A percentile compares a stretch with the other conserved stretches of the same genome.
These are phyloP conservation scores for Anethum foeniculum DNA, from an alignment of 140 eudicot species.

Conservation along the genomic window DNA sequence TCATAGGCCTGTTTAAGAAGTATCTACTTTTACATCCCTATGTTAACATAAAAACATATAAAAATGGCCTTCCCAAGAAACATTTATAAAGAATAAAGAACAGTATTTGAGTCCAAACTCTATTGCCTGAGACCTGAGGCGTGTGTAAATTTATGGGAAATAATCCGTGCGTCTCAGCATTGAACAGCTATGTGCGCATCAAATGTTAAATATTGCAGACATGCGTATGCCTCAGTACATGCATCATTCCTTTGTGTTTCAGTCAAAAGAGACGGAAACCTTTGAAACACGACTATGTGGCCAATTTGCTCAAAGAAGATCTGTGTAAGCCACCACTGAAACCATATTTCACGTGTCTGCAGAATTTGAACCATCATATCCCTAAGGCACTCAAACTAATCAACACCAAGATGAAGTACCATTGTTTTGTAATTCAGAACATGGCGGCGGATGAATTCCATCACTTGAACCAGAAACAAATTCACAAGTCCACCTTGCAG, in stretches of 20 bases:
- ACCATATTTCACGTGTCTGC: background rate
- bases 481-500: constrained; percentile 64
- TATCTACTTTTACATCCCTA: background rate
- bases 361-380: background rate
- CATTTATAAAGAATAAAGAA: background rate
- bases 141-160: background rate
- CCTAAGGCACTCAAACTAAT: background rate
- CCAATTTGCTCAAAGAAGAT: background rate
- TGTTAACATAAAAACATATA: background rate
- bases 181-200: background rate
- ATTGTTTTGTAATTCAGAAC: constrained; percentile 52
- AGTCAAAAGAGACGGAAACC: background rate
- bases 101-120: background rate
- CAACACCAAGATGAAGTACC: constrained; percentile 34
- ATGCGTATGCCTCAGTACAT: background rate
- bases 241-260: background rate
- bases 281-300: background rate
- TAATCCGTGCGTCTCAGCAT: background rate
- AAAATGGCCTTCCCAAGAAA: background rate
- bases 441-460: constrained; percentile 61
- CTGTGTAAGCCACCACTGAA: background rate
- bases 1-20: background rate
- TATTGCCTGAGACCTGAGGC: background rate
- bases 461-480: constrained; percentile 54
- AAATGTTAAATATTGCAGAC: background rate